These are phyloP conservation scores for Cucurbita ficifolia DNA, from an alignment of 306 rosid species.

Conservation along the genomic window DNA sequence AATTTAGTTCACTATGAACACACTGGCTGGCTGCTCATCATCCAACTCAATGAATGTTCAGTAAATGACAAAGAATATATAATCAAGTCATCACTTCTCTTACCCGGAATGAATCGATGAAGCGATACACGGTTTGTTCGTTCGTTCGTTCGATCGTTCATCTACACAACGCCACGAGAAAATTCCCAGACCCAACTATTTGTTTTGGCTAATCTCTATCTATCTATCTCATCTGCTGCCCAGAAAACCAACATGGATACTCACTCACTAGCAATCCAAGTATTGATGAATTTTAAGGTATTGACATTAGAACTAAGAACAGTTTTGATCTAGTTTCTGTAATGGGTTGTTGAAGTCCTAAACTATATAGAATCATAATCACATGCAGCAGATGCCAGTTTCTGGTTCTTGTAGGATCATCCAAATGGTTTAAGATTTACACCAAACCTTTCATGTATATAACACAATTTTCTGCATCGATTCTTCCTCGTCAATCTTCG, in stretches of 20 bases:
- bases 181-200: neutral
- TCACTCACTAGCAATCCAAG: neutral
- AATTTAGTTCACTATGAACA: neutral
- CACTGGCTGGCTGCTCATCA: neutral
- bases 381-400: neutral
- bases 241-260: neutral
- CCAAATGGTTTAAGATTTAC: neutral
- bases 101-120: neutral
- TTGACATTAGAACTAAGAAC: neutral
- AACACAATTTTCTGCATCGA: neutral
- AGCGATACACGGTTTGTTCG: neutral
- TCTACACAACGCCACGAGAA: neutral
- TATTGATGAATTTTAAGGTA: neutral
- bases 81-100: neutral
- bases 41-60: neutral
- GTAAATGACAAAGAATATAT: neutral
- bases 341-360: too few species aligned
- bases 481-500: constrained; percentile 44
- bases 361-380: neutral
- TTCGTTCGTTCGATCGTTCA: neutral
- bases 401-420: neutral
- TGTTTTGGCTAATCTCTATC: neutral
- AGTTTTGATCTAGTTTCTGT: too few species aligned
- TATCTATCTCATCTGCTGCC: constrained; percentile 4
- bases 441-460: neutral